These are phyloP conservation scores for Castanea mollissima DNA, from an alignment of 306 rosid species.

Conservation along the genomic window DNA sequence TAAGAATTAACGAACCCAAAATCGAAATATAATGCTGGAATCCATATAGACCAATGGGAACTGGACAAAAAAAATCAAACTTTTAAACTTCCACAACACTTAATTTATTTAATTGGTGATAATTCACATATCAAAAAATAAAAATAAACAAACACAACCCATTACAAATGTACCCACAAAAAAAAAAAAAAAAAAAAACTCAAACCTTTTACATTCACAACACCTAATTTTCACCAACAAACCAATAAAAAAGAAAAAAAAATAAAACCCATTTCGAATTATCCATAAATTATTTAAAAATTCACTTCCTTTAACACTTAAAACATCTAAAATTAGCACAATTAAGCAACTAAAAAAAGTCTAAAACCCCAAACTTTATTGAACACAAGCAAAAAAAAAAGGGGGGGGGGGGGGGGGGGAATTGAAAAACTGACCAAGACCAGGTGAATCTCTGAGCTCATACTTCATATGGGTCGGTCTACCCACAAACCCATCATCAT, in stretches of 20 bases:
- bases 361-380: background rate
- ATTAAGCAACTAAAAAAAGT: background rate
- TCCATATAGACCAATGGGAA: constrained; percentile 83
- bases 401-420: too few species aligned
- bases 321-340: background rate
- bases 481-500: constrained; percentile 57
- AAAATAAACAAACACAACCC: constrained; percentile 5
- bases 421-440: constrained; percentile 59
- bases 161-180: constrained; percentile 10
- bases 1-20: constrained; percentile 83
- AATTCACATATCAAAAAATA: too few species aligned
- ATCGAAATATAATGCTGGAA: constrained; percentile 85
- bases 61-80: constrained; percentile 29
- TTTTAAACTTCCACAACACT: too few species aligned
- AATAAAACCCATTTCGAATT: background rate
- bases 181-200: background rate
- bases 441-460: constrained; percentile 90
- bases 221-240: background rate
- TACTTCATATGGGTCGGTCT: constrained; percentile 84
- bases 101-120: too few species aligned
- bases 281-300: background rate
- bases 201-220: background rate
- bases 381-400: background rate
- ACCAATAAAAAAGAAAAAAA: background rate
- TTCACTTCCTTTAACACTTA: background rate